phyloP scores from a whole-genome alignment of 345 rosid species.

The Clarkia xantiana region DNA sequence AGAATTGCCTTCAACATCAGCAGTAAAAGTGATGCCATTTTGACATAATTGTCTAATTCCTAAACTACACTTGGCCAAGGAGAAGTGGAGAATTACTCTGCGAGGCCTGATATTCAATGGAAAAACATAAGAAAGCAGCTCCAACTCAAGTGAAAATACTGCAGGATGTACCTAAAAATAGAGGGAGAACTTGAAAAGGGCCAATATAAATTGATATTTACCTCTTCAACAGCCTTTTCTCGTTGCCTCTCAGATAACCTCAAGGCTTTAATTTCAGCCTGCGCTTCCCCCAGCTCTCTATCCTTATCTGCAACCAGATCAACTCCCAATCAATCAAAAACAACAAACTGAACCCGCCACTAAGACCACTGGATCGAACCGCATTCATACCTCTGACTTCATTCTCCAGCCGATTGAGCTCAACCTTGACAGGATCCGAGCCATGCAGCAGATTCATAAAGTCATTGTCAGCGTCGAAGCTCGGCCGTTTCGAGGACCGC shows the following conservation, averaged over 20 bases:
- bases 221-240: constrained; percentile 99
- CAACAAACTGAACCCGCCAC: constrained; percentile 10
- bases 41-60: too few species aligned
- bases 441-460: constrained; percentile 77
- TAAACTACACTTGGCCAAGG: too few species aligned
- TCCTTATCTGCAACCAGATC: constrained; percentile 59
- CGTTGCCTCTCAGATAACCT: constrained; percentile 60
- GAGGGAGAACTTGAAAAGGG: too few species aligned
- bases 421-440: constrained; percentile 95
- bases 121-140: not conserved
- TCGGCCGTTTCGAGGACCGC: constrained; percentile 49
- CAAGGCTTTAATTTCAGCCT: constrained; percentile 83
- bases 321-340: constrained; percentile 3
- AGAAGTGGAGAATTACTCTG: too few species aligned
- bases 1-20: too few species aligned
- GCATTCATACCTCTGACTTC: constrained; percentile 84
- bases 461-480: constrained; percentile 92
- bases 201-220: constrained; percentile 7
- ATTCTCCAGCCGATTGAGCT: constrained; percentile 91
- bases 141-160: not conserved
- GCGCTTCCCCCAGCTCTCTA: constrained; percentile 75
- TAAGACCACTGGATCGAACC: constrained; percentile 51
- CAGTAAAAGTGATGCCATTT: too few species aligned
- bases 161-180: not conserved
- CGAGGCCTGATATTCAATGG: not conserved